Percentiles rank a stretch among this genome's conserved stretches.
Evolutionary conservation across 2,329 filamentous ascomycete species (phyloP).

Genomic region (Trichoderma citrinoviride): DNA sequence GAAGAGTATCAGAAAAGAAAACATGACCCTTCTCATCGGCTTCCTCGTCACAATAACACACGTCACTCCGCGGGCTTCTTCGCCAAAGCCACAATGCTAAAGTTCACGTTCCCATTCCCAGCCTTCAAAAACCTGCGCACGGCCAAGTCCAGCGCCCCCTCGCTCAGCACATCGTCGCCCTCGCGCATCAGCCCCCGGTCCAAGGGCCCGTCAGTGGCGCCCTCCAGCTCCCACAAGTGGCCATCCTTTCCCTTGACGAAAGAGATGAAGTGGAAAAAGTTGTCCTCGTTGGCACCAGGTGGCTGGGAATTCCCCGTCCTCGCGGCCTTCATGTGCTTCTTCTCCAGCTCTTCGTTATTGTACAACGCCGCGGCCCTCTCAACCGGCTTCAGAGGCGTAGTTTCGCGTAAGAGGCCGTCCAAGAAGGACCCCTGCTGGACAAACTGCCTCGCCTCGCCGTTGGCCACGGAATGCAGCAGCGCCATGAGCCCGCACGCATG

Average conservation of each 20-base stretch:
- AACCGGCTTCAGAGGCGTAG: conserved; percentile 57
- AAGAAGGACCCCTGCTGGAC: conserved; percentile 56
- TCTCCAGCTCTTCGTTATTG: conserved; percentile 66
- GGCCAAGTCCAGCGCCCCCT: conserved; percentile 64
- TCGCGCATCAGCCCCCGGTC: conserved; percentile 57
- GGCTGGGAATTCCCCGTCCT: conserved; percentile 64
- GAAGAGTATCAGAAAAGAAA: too few relatives aligned
- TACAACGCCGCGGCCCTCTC: conserved; percentile 69
- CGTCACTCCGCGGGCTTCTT: conserved; percentile 19
- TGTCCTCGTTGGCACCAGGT: conserved; percentile 57
- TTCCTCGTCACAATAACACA: not conserved
- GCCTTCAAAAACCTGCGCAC: conserved; percentile 44
- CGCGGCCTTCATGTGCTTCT: conserved; percentile 69
- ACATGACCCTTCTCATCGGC: not conserved
- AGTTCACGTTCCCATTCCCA: conserved; percentile 37
- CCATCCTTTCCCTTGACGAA: conserved; percentile 68
- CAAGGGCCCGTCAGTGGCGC: conserved; percentile 68
- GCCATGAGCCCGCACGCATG: conserved; percentile 81
- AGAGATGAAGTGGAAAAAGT: conserved; percentile 76
- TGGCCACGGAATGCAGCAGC: conserved; percentile 69
- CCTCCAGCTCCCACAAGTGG: conserved; percentile 77
- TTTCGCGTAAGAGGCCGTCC: conserved; percentile 58
- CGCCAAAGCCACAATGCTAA: conserved; percentile 41
- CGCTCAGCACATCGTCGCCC: conserved; percentile 63
- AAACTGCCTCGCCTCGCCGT: conserved; percentile 59